Evolutionary conservation across 192 early-diverging fungal genomes (phyloP).

Genomic region (Dissophora ornata): DNA sequence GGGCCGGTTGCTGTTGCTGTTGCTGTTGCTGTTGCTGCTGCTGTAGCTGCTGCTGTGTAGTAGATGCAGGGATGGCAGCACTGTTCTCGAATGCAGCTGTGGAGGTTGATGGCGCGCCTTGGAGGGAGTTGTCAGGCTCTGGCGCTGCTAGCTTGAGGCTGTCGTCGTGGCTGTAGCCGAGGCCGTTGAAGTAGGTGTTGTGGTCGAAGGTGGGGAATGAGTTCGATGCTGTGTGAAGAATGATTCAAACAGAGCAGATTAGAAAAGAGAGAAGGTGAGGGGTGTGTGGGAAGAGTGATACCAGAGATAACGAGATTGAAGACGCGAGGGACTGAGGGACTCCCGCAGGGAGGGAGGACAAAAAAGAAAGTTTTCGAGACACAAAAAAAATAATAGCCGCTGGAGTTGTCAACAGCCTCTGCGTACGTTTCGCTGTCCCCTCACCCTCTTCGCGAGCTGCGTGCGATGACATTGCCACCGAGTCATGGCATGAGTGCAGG

Average conservation of each 20-base stretch:
- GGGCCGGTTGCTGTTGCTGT: background rate
- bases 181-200: slow-evolving; percentile 31
- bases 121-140: background rate
- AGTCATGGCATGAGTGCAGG: no score
- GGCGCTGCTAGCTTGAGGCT: background rate
- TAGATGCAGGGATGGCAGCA: background rate
- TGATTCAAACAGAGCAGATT: no score
- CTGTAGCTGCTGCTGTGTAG: background rate
- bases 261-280: background rate
- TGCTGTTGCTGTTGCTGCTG: background rate
- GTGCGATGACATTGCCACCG: no score
- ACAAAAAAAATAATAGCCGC: no score
- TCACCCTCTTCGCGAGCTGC: no score
- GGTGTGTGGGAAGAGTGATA: background rate
- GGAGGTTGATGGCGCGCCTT: background rate
- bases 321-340: background rate
- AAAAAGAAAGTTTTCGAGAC: no score
- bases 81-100: background rate
- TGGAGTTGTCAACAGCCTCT: no score
- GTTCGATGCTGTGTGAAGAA: background rate
- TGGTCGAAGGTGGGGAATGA: slow-evolving; percentile 20
- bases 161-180: slow-evolving; percentile 27
- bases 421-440: no score
- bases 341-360: no score
- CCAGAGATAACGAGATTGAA: background rate